These are phyloP conservation scores for Seminavis robusta DNA, from an alignment of 108 stramenopile genomes.

Conservation along the genomic window DNA sequence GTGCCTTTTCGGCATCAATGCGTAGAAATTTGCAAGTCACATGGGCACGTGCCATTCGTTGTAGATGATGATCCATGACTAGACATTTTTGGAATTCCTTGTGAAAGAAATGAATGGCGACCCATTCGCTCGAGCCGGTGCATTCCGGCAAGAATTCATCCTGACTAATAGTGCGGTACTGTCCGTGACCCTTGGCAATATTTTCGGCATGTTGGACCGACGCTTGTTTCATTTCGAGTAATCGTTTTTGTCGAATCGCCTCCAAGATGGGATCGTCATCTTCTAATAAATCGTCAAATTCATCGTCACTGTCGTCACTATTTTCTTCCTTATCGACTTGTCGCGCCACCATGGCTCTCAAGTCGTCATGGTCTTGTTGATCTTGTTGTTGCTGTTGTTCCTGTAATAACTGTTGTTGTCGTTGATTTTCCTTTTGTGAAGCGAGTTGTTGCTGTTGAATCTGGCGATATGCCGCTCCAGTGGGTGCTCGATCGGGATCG, in stretches of 20 bases:
- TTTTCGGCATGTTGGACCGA: slow-evolving; percentile 61
- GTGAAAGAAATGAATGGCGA: slow-evolving; percentile 95
- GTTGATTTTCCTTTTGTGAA: slow-evolving; percentile 2
- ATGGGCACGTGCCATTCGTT: slow-evolving; percentile 67
- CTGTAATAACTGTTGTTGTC: slow-evolving; percentile 9
- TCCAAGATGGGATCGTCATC: slow-evolving; percentile 59
- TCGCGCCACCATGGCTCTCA: slow-evolving; percentile 8
- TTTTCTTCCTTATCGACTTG: slow-evolving; percentile 12
- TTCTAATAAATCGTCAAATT: background rate
- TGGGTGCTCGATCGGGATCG: slow-evolving; percentile 57
- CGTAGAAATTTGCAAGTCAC: slow-evolving; percentile 88
- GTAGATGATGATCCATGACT: slow-evolving; percentile 95
- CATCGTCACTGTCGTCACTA: slow-evolving; percentile 28
- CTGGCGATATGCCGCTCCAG: slow-evolving; percentile 42
- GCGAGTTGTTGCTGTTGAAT: slow-evolving; percentile 19
- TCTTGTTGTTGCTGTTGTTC: slow-evolving; percentile 27
- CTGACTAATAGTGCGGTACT: slow-evolving; percentile 89
- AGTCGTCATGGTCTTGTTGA: background rate
- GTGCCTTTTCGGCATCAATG: slow-evolving; percentile 93
- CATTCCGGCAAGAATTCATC: slow-evolving; percentile 96
- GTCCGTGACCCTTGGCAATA: slow-evolving; percentile 93
- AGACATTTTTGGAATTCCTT: slow-evolving; percentile 92
- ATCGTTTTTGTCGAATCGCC: slow-evolving; percentile 78
- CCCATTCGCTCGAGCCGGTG: slow-evolving; percentile 54
- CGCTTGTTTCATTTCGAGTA: slow-evolving; percentile 67